Conservation (phyloP, 129 eudicot genomes). For the Lactuca saligna region DNA sequence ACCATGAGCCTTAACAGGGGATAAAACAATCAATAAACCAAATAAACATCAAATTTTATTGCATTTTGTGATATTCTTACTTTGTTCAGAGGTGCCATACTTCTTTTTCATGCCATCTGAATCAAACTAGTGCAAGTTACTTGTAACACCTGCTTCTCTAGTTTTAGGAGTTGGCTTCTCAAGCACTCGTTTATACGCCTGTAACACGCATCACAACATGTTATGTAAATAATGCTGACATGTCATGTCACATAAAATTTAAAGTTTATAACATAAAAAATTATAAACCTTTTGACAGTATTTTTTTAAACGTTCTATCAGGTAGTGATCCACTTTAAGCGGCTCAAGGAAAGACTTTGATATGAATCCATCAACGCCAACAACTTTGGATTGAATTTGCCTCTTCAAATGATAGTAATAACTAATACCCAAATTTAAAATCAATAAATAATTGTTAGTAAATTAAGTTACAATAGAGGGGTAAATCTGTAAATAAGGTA, state of each 20-base stretch:
- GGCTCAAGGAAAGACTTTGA: no score
- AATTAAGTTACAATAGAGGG: constrained; percentile 15
- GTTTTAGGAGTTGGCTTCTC: constrained; percentile 79
- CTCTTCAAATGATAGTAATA: constrained; percentile 92
- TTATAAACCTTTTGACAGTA: no score
- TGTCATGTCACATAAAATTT: constrained; percentile 3
- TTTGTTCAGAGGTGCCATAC: constrained; percentile 30
- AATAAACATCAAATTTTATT: no score
- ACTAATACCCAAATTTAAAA: constrained; percentile 37
- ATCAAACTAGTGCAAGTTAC: constrained; percentile 92
- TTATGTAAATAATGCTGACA: background rate
- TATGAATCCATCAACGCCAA: no score
- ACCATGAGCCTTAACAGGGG: no score
- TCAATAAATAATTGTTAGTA: constrained; percentile 16
- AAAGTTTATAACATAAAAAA: constrained; percentile 3
- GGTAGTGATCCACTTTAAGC: no score
- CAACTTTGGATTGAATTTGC: constrained; percentile 88
- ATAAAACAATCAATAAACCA: no score
- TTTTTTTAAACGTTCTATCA: no score
- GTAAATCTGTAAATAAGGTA: constrained; percentile 13
- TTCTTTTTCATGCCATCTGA: constrained; percentile 69
- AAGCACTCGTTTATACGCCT: constrained; percentile 96
- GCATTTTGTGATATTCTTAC: constrained; percentile 21
- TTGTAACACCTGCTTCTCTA: constrained; percentile 91
- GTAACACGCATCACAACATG: constrained; percentile 3